These are phyloP conservation scores for Polygonum aviculare DNA, from an alignment of 148 eudicot genomes.

Conservation along the genomic window DNA sequence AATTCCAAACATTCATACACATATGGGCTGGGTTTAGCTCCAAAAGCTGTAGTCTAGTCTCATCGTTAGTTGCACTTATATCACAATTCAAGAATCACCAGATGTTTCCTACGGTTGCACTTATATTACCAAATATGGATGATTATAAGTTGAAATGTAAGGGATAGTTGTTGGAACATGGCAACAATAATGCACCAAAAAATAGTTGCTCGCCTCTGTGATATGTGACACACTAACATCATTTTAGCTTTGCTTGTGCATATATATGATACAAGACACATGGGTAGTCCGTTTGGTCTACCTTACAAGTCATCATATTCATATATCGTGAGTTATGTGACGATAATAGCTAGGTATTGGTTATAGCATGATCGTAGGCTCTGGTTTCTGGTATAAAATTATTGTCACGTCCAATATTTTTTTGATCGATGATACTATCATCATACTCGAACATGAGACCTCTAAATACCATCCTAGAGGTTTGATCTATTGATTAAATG, in stretches of 20 bases:
- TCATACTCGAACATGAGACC: too few species aligned
- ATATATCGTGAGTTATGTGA: not conserved
- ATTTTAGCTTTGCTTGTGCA: conserved; percentile 2
- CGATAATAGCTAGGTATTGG: not conserved
- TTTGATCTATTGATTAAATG: too few species aligned
- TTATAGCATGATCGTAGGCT: not conserved
- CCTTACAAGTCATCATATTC: not conserved
- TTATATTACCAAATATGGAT: not conserved
- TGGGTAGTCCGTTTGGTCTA: not conserved
- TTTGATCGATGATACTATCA: too few species aligned
- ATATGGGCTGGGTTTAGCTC: too few species aligned
- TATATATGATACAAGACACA: not conserved
- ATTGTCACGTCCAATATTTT: not conserved
- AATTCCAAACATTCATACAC: too few species aligned
- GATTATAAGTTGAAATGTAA: not conserved
- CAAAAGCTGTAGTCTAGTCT: too few species aligned
- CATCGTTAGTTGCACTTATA: not conserved
- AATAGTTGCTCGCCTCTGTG: not conserved
- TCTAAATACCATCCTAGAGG: too few species aligned
- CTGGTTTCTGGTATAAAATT: not conserved
- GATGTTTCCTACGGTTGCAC: not conserved
- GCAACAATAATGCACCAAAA: not conserved
- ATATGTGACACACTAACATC: not conserved
- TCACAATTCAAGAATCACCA: not conserved
- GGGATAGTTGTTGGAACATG: not conserved